Evolutionary conservation across 2,329 filamentous ascomycete species (phyloP), one percentile per base, ranked within the genome.

Genomic region (Aspergillus sp.): DNA sequence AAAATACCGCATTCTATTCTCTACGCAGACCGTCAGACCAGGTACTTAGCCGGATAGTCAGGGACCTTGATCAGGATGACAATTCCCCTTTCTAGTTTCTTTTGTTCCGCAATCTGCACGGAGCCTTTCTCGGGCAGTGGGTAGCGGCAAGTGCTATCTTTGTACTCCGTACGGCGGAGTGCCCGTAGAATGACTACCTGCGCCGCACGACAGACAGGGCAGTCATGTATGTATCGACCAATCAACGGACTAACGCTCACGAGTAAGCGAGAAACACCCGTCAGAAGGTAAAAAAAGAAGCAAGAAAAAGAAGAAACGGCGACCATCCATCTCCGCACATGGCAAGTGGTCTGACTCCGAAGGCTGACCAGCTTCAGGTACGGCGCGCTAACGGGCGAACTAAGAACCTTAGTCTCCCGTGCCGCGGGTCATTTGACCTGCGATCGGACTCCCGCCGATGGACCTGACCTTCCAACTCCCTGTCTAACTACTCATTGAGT

Each of bases 371-470:
- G 18, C 45, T 29, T 47, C 45, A 47, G 45, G 45, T 20, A 47
- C 45, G 45, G 18, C 45, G 36, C 36, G 16, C 36, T 42, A 42
- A 42, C 32, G 32, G 32, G 11, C 32, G 32, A 36, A 7, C 36
- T 42, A 46, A n/a, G 16, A 46, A 46, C 42, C 20, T 16, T 47
- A 24, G 45, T 47, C 45, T 20, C 18, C 45, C 45, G 45, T 47
- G 45, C 45, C 45, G 45, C 45, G 18, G 50, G 60, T 63, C 63
- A 65, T 57, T 62, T 65, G 63, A 65, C 63, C 63, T 60, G 61
- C 61, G 59, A 64, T 65, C 63, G 56, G 59, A 60, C 51, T 50
- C 51, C 22, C 45, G 22, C 45, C 45, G 45, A 47, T 10, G 42
- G 11, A 36, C 32, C 10, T 36, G 26, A 29, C 14, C 32, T 36